Conservation (phyloP, 2,329 filamentous ascomycete species). For the Claviceps sp. region DNA sequence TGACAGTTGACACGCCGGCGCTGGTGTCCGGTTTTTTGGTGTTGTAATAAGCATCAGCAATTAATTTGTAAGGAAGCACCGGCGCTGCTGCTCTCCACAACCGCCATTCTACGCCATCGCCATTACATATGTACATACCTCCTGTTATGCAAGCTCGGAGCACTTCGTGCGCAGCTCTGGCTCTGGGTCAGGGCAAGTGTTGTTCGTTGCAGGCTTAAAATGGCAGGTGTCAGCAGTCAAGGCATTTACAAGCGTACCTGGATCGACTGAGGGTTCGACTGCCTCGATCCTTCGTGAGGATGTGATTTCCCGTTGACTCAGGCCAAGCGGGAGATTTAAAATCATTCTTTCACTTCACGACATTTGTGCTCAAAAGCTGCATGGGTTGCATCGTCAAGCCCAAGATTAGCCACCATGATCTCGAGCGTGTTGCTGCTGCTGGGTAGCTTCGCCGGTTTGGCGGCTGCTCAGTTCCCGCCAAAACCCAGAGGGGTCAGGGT, state of each 20-base stretch:
- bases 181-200: too few species aligned
- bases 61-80: too few species aligned
- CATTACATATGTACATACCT: too few species aligned
- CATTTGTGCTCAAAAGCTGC: not conserved
- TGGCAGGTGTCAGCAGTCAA: not conserved
- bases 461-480: constrained; percentile 18
- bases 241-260: too few species aligned
- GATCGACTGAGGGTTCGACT: too few species aligned
- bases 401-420: constrained; percentile 2
- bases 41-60: too few species aligned
- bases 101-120: not conserved
- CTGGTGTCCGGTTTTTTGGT: not conserved
- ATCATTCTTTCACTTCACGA: not conserved
- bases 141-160: not conserved
- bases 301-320: not conserved
- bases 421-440: constrained; percentile 8
- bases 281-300: not conserved
- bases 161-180: too few species aligned
- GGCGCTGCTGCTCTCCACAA: not conserved
- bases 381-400: too few species aligned
- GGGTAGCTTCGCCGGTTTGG: constrained; percentile 10
- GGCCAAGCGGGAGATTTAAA: not conserved
- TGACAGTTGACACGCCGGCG: not conserved
- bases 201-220: not conserved
- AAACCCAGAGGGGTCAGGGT: constrained; percentile 25